A percentile compares a stretch with the other conserved stretches of the same genome.
Evolutionary conservation across 495 filamentous ascomycete species (phyloP).

Genomic region (Neurospora africana): DNA sequence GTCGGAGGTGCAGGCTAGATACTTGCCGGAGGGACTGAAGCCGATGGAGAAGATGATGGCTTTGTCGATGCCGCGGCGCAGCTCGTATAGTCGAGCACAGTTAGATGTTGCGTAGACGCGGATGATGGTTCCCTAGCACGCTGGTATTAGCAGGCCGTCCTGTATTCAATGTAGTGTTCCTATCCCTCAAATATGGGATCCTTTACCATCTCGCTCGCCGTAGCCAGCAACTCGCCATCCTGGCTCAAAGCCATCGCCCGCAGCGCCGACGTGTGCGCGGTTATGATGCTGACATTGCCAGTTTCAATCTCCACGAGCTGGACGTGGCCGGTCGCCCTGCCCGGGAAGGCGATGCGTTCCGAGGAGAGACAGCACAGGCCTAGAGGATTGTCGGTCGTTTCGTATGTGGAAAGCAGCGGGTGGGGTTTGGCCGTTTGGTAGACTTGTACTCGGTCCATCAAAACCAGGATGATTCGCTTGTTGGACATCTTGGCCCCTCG

Average conservation of each 20-base stretch:
- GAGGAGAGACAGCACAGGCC: slow-evolving; percentile 72
- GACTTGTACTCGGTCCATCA: slow-evolving; percentile 73
- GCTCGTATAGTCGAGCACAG: slow-evolving; percentile 67
- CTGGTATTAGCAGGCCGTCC: neutral
- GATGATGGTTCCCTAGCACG: slow-evolving; percentile 66
- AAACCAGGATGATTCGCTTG: slow-evolving; percentile 67
- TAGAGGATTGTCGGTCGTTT: slow-evolving; percentile 77
- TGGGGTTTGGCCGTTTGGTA: slow-evolving; percentile 72
- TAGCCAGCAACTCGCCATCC: slow-evolving; percentile 75
- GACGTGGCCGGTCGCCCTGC: slow-evolving; percentile 77
- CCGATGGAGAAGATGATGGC: slow-evolving; percentile 79
- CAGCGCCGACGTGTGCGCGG: slow-evolving; percentile 72
- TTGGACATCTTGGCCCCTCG: slow-evolving; percentile 69
- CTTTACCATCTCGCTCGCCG: slow-evolving; percentile 74
- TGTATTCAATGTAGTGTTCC: neutral
- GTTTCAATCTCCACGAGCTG: slow-evolving; percentile 75
- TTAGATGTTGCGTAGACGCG: slow-evolving; percentile 70
- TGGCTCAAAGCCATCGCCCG: slow-evolving; percentile 70
- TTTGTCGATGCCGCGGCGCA: slow-evolving; percentile 80
- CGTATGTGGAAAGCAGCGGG: slow-evolving; percentile 60
- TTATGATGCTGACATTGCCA: slow-evolving; percentile 86
- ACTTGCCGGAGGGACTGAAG: slow-evolving; percentile 66
- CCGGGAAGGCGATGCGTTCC: slow-evolving; percentile 69
- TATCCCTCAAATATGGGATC: neutral
- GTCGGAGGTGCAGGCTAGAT: slow-evolving; percentile 91